Percentiles rank a stretch among this genome's conserved stretches.
Conservation (phyloP, 2,329 filamentous ascomycete genomes). For the Pseudogymnoascus sp. region DNA sequence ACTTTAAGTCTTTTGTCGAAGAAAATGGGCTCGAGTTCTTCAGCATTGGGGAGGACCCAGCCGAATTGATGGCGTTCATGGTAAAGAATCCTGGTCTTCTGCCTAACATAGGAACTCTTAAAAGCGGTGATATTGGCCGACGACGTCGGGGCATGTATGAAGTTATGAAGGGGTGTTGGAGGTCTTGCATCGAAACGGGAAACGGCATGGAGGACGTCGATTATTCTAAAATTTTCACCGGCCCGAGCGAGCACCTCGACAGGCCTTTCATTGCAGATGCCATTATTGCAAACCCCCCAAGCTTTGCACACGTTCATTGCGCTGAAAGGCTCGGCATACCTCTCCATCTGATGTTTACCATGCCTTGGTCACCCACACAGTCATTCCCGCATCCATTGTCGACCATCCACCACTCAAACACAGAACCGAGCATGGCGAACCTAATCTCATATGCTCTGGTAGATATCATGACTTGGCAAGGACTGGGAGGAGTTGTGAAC, state of each 20-base stretch:
- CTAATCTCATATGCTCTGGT: conserved; percentile 63
- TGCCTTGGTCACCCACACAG: conserved; percentile 67
- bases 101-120: conserved; percentile 70
- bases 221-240: not conserved
- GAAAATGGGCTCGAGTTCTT: conserved; percentile 70
- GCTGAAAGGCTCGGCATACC: conserved; percentile 70
- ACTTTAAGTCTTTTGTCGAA: conserved; percentile 61
- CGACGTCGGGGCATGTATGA: conserved; percentile 67
- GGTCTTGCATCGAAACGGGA: conserved; percentile 73
- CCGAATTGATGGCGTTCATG: conserved; percentile 81
- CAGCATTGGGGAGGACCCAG: conserved; percentile 65
- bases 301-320: conserved; percentile 68
- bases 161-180: conserved; percentile 77
- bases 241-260: conserved; percentile 19
- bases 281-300: conserved; percentile 72
- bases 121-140: conserved; percentile 68
- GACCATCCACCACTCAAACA: conserved; percentile 58
- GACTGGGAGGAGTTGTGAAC: conserved; percentile 84
- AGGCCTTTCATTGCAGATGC: conserved; percentile 74
- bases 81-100: conserved; percentile 82
- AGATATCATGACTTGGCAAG: conserved; percentile 69
- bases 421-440: conserved; percentile 57
- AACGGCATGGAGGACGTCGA: conserved; percentile 43
- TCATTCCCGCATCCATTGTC: conserved; percentile 64
- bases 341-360: conserved; percentile 85